Percentiles rank a stretch among this genome's conserved stretches.
Conservation (phyloP, 1,139 yeast species). For the Geotrichum histeridarum region DNA sequence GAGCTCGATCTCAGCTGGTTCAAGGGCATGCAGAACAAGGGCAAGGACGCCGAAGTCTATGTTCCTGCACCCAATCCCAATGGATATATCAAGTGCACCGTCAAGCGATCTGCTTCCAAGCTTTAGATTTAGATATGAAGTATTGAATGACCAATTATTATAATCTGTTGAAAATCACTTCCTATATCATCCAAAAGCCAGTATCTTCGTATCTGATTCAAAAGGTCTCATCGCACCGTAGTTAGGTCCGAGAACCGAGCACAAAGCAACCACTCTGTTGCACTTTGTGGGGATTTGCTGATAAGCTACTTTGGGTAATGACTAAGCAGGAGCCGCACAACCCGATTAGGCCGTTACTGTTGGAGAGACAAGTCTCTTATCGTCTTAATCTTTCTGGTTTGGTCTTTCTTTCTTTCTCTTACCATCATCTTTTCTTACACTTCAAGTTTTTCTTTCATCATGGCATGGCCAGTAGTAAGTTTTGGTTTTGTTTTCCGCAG, state of each 20-base stretch:
- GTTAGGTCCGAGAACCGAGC: no score
- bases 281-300: no score
- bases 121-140: slow-evolving; percentile 19
- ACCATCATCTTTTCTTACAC: background rate
- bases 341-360: no score
- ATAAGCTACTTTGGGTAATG: no score
- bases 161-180: background rate
- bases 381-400: no score
- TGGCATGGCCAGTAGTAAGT: background rate
- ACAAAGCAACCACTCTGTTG: no score
- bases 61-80: slow-evolving; percentile 91
- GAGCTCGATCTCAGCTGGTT: slow-evolving; percentile 73
- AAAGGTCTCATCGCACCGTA: no score
- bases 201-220: no score
- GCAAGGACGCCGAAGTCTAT: slow-evolving; percentile 65
- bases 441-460: background rate
- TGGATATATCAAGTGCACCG: slow-evolving; percentile 83
- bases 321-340: no score
- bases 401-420: background rate
- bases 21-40: slow-evolving; percentile 63
- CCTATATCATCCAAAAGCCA: no score
- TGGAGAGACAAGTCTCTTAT: no score
- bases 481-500: no score
- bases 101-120: slow-evolving; percentile 48
- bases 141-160: background rate